Base-by-base conservation (phyloP, 768 basidiomycete species). In the Collybiopsis luxurians region DNA sequence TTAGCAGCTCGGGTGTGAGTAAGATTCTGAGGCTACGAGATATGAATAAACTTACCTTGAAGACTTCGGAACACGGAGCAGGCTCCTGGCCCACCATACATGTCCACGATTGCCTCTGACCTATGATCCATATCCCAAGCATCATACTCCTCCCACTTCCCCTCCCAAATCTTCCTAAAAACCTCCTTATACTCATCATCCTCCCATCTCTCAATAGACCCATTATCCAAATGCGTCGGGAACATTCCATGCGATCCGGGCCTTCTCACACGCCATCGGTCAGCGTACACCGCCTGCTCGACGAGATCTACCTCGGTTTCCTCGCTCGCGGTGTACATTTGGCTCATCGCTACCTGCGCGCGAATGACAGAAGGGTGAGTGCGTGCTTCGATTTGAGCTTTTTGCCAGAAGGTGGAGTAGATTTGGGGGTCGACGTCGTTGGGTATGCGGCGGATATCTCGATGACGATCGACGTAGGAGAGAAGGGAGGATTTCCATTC, bases 61-160 rank as follows among this genome's bases (percentile, higher is more conserved):
- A 47, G 46, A 28, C 46, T 47, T 30, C 46, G 27, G 27, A 47
- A 47, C 13, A 28, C 46, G 23, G 46, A 47, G 28, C 46, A 47
- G 3, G 46, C 23, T 15, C 46, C 46, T 28, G 46, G 46, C n/a
- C 46, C 46, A 5, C 46, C 46, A n/a, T 47, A 47, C 12, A 49
- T 21, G 34, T 49, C 48, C n/a, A 34, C 31, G 31, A 36, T 30
- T 19, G 31, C 48, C 13, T 49, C 28, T 36, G 48, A 27, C 31
- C 48, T 36, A 36, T 49, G 48, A 34, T 34, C 48, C 48, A 49
- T 49, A 36, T 49, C 48, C 31, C 48, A 49, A 36, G 48, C 48
- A 24, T 49, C 48, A 19, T 36, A 49, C 48, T 49, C 48, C 19
- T 49, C 31, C 48, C 48, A 49, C 31, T 49, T 49, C 1, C 48